Base-by-base conservation (phyloP, 1,139 yeast species). In the Lodderomyces orthopsilosis region DNA sequence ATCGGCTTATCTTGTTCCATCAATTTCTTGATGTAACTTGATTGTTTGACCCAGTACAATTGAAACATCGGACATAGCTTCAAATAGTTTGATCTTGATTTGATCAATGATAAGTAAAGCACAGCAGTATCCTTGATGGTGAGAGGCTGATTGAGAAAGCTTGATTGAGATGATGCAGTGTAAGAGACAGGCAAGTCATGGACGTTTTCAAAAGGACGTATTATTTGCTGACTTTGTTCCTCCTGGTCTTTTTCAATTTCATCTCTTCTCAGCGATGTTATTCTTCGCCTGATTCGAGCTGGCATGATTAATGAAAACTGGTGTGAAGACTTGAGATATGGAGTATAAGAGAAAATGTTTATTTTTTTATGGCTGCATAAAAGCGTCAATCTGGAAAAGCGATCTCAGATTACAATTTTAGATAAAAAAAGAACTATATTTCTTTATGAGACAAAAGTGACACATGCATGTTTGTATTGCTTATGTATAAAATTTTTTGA, bases 101-200 rank as follows among this genome's bases (percentile, higher is more conserved):
- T 79, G 58, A 86, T 76, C 44, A 91, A 62, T 1, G 97, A 84
- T 40, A 83, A 75, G 52, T 84, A 84, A 22, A 85, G 58, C 0
- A 83, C 85, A 0, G 85, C 89, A 34, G 89, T 75, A 54, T 89
- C 96, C 54, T 80, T 80, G 4, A 85, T 74, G 0, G 88, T 76
- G 32, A 89, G 65, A 2, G 95, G 88, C 46, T 79, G 78, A 37
- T 78, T 77, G 28, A 89, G 65, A 3, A 78, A 71, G 10, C 46
- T 68, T 73, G 53, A 65, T 62, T 79, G 75, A 38, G 90, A 88
- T 0, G 93, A 87, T 10, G 64, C 61, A 23, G 74, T 77, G 43
- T 66, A 68, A 0, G 93, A 80, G 6, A 88, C 75, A 0, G 96
- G 96, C n/a, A 89, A 65, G 1, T 79, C 83, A 35, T 83, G 78